Percentiles rank a stretch among this genome's conserved stretches.
These are phyloP conservation scores for Leccinellum albellum DNA, from an alignment of 768 basidiomycete species.

Conservation along the genomic window DNA sequence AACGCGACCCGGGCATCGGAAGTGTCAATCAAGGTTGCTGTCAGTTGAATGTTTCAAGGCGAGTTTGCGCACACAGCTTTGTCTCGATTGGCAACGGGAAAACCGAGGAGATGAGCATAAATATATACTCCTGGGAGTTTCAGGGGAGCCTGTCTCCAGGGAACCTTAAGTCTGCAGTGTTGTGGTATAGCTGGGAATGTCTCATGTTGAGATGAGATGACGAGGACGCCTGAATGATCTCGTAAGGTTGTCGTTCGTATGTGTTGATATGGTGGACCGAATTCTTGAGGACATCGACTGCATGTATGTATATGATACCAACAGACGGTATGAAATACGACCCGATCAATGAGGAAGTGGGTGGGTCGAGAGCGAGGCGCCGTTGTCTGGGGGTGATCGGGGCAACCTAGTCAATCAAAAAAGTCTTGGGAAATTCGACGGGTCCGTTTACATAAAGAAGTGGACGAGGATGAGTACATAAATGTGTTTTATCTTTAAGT, in stretches of 20 bases:
- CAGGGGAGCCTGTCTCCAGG: background rate
- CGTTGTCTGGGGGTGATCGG: background rate
- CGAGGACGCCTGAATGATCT: background rate
- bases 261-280: background rate
- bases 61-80: slow-evolving; percentile 14
- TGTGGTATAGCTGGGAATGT: background rate
- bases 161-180: background rate
- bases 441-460: slow-evolving; percentile 28
- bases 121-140: slow-evolving; percentile 1
- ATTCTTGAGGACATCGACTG: background rate
- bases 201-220: background rate
- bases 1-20: slow-evolving; percentile 8
- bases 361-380: background rate
- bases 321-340: background rate
- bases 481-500: slow-evolving; percentile 7
- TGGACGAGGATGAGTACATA: slow-evolving; percentile 17
- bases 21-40: slow-evolving; percentile 5
- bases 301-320: background rate
- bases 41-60: slow-evolving; percentile 17
- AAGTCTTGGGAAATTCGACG: slow-evolving; percentile 18
- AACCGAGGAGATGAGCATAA: slow-evolving; percentile 16
- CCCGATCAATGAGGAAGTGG: background rate
- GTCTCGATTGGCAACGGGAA: slow-evolving; percentile 1
- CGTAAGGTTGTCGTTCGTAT: background rate
- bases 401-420: slow-evolving; percentile 1